Base-by-base conservation (phyloP, 2,329 filamentous ascomycete genomes). In the Stemphylium beticola region DNA sequence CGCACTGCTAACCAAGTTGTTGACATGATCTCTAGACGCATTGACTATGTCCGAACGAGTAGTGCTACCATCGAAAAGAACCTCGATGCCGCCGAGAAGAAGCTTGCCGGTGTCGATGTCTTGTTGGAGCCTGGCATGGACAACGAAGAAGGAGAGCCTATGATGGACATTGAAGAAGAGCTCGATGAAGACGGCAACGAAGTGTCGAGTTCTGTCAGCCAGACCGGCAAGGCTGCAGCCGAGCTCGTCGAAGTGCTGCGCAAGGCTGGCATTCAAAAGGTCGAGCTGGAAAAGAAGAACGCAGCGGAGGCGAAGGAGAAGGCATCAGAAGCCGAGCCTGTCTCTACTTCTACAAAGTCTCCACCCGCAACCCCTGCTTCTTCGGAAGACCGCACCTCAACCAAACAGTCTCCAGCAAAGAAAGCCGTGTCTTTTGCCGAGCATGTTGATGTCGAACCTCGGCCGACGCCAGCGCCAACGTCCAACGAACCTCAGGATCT, bases 121-220 rank as follows among this genome's bases (percentile, higher is more conserved):
- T 32, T 85, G 9, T 78, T 86, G 3, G 82, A 87, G 20, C 83
- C 87, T 0, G 85, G 87, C 49, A 80, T 82, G 39, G 81, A 79
- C 47, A 86, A 89, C 56, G 88, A 90, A 56, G 86, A 87, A 11
- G 87, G 87, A 1, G 79, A 92, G 46, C 90, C 92, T 0, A 84
- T 98, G 54, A 93, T 90, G 29, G 95, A 98, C 66, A 98, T 99
- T 61, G 81, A 92, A 49, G 95, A 99, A 76, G 87, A 96, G 77
- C 80, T 98, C 20, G 95, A 98, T 69, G 93, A 97, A 8, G 85
- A 96, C 10, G 95, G 88, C 51, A 95, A 96, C 67, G 84, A 98
- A 4, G 76, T 96, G 44, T 90, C 78, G 2, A 77, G 76, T 61
- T 76, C 71, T 1, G 62, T 81, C 20, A 71, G 70, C 3, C 74